Percentiles rank a stretch among this genome's conserved stretches.
These are phyloP conservation scores for Geotrichum fermentans DNA, from an alignment of 1,139 yeast species.

Conservation along the genomic window DNA sequence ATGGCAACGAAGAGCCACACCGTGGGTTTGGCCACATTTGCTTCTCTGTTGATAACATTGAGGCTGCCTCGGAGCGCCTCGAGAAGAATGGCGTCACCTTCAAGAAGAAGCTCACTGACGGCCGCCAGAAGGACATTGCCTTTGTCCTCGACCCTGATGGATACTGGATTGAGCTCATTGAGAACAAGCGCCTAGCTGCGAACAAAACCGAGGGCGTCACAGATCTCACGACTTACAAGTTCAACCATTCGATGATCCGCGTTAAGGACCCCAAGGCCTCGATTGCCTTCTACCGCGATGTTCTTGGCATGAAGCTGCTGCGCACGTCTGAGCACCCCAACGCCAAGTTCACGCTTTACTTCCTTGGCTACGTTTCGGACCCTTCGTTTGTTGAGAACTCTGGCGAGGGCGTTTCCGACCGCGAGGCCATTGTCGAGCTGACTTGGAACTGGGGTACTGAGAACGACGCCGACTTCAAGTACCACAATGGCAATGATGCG, in stretches of 20 bases:
- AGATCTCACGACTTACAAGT: conserved; percentile 47
- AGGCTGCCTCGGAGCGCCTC: conserved; percentile 53
- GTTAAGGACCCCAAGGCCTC: conserved; percentile 79
- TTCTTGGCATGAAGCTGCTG: conserved; percentile 73
- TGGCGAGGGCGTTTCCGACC: conserved; percentile 32
- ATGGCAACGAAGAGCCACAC: conserved; percentile 78
- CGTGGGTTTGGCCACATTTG: conserved; percentile 95
- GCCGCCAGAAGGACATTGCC: conserved; percentile 88
- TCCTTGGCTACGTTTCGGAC: conserved; percentile 59
- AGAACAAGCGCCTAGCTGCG: conserved; percentile 45
- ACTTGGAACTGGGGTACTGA: conserved; percentile 97
- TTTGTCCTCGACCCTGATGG: conserved; percentile 94
- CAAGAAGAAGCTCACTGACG: conserved; percentile 79
- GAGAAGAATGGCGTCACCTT: conserved; percentile 58
- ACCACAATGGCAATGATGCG: conserved; percentile 79
- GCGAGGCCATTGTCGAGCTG: conserved; percentile 74
- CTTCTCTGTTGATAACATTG: conserved; percentile 77
- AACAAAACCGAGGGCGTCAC: conserved; percentile 21
- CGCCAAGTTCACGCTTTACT: conserved; percentile 81
- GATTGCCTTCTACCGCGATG: conserved; percentile 67
- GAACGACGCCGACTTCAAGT: conserved; percentile 62
- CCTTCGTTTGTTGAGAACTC: conserved; percentile 33
- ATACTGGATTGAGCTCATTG: conserved; percentile 90
- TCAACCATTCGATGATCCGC: conserved; percentile 92
- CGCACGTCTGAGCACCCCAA: conserved; percentile 51